These are phyloP conservation scores for Linaria vulgaris DNA, from an alignment of 257 asterid species.

Conservation along the genomic window DNA sequence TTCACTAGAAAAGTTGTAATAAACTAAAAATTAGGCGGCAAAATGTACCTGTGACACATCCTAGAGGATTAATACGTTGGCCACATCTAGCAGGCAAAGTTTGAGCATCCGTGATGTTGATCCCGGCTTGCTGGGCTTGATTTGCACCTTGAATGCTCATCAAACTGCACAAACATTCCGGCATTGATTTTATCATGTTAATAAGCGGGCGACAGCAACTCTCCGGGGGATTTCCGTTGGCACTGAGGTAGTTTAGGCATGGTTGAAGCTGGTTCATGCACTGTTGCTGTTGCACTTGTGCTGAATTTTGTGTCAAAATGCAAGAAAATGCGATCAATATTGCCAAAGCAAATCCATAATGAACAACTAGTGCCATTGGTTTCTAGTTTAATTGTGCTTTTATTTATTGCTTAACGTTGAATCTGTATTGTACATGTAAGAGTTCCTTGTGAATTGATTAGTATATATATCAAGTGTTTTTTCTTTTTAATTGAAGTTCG, in stretches of 20 bases:
- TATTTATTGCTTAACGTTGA: not conserved
- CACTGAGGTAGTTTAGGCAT: constrained; percentile 58
- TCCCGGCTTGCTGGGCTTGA: constrained; percentile 65
- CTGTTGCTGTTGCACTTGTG: constrained; percentile 43
- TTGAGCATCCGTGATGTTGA: constrained; percentile 61
- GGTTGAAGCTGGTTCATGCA: constrained; percentile 65
- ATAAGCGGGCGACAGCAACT: constrained; percentile 69
- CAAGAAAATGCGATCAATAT: constrained; percentile 29
- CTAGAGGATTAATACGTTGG: constrained; percentile 71
- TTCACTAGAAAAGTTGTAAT: not conserved
- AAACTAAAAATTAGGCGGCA: not conserved
- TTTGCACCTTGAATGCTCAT: constrained; percentile 64
- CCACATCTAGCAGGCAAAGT: constrained; percentile 81
- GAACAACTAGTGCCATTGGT: constrained; percentile 20
- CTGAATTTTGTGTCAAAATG: constrained; percentile 26
- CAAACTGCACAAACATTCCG: constrained; percentile 74
- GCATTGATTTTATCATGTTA: constrained; percentile 50
- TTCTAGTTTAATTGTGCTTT: not conserved
- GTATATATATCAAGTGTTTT: not conserved
- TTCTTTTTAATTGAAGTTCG: not conserved
- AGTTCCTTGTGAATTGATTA: not conserved
- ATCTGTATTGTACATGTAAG: not conserved
- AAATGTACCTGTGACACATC: constrained; percentile 58
- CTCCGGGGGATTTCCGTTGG: constrained; percentile 48
- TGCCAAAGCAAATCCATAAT: constrained; percentile 7